phyloP scores from a whole-genome alignment of 495 filamentous ascomycete genomes.

The Diplogelasinospora grovesii region DNA sequence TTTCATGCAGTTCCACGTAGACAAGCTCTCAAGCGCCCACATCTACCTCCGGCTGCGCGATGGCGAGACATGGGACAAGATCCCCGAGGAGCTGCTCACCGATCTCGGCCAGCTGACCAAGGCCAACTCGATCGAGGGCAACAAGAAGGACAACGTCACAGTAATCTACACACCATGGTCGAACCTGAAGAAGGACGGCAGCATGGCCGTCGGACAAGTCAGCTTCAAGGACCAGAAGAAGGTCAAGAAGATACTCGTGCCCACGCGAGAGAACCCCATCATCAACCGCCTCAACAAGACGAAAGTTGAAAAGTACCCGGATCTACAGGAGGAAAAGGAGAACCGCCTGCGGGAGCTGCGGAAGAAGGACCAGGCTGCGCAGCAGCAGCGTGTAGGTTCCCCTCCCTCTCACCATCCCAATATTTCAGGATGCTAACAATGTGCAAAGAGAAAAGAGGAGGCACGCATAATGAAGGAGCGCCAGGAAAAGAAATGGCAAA shows the following conservation, averaged over 20 bases:
- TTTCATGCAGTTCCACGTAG: slow-evolving; percentile 94
- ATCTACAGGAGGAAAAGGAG: slow-evolving; percentile 74
- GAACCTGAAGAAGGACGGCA: slow-evolving; percentile 92
- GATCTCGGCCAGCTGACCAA: slow-evolving; percentile 96
- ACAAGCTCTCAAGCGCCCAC: slow-evolving; percentile 94
- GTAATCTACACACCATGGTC: slow-evolving; percentile 98
- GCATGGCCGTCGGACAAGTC: slow-evolving; percentile 92
- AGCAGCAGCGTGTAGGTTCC: slow-evolving; percentile 55
- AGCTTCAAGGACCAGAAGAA: slow-evolving; percentile 87
- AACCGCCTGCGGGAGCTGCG: slow-evolving; percentile 60
- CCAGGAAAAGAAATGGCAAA: slow-evolving; percentile 84
- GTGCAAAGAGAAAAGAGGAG: slow-evolving; percentile 66
- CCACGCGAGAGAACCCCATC: slow-evolving; percentile 73
- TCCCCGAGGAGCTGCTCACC: slow-evolving; percentile 65
- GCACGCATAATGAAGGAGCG: slow-evolving; percentile 69
- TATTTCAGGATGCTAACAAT: not conserved
- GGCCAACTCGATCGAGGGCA: slow-evolving; percentile 97
- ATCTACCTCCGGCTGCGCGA: slow-evolving; percentile 84
- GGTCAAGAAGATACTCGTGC: slow-evolving; percentile 73
- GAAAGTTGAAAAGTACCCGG: slow-evolving; percentile 75
- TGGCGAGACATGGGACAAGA: slow-evolving; percentile 77
- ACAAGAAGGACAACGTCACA: slow-evolving; percentile 97
- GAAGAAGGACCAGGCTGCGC: slow-evolving; percentile 58
- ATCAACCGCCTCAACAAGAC: slow-evolving; percentile 98
- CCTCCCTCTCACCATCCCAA: not conserved